A percentile compares a stretch with the other conserved stretches of the same genome.
Evolutionary conservation across 2,329 filamentous ascomycete species (phyloP).

Genomic region (Ophiostoma ips): DNA sequence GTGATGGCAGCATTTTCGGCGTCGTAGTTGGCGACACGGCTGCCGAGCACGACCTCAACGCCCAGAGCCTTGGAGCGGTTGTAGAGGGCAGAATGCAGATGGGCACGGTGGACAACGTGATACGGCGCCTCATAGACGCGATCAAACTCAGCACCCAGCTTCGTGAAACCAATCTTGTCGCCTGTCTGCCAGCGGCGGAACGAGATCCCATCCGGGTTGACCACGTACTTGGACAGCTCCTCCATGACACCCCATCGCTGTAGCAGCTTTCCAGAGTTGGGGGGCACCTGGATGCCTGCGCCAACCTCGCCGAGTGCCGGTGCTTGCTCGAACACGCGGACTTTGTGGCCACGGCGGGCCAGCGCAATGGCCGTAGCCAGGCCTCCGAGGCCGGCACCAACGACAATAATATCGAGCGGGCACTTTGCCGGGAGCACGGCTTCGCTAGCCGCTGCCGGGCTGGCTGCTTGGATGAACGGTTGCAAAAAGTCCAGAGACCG

Average conservation of each 20-base stretch:
- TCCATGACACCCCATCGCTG: conserved; percentile 20
- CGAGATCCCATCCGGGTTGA: conserved; percentile 20
- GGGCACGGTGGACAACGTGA: conserved; percentile 21
- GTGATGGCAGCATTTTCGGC: neutral
- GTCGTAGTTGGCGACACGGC: conserved; percentile 16
- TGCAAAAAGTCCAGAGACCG: too few species aligned
- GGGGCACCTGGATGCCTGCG: conserved; percentile 26
- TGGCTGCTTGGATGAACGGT: neutral
- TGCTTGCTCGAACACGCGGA: conserved; percentile 27
- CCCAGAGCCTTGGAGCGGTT: conserved; percentile 17
- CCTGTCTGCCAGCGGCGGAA: conserved; percentile 23
- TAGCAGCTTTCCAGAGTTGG: conserved; percentile 22
- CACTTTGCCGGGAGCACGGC: conserved; percentile 2
- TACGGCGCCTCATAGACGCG: conserved; percentile 19
- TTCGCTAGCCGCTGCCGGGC: neutral
- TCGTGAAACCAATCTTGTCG: conserved; percentile 21
- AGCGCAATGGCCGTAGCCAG: conserved; percentile 26
- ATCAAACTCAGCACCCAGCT: conserved; percentile 19
- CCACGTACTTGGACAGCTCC: conserved; percentile 17
- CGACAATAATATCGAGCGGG: conserved; percentile 15
- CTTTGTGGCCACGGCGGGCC: conserved; percentile 22
- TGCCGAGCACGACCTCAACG: conserved; percentile 14
- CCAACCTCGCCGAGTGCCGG: conserved; percentile 25
- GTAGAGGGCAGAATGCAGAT: conserved; percentile 20
- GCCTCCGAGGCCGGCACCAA: conserved; percentile 21